These are phyloP conservation scores for Fraxinus greggii DNA, from an alignment of 305 asterid species.

Conservation along the genomic window DNA sequence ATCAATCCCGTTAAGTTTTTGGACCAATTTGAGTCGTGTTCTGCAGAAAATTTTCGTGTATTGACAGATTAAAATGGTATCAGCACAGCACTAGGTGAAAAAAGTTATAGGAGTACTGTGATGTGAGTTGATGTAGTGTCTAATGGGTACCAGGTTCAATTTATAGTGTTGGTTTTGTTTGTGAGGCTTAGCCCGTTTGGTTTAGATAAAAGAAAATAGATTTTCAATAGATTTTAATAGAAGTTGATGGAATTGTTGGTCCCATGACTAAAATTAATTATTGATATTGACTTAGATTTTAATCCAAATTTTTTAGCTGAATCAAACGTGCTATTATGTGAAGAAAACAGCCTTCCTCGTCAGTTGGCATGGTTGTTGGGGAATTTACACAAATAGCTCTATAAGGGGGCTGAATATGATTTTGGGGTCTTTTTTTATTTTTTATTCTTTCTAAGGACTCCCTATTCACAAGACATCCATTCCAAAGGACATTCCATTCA, in stretches of 20 bases:
- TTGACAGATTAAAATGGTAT: not conserved
- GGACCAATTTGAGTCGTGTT: not conserved
- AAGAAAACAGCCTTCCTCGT: not conserved
- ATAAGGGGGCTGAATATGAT: not conserved
- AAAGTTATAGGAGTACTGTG: not conserved
- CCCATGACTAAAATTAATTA: no score
- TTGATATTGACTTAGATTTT: not conserved
- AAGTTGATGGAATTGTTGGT: not conserved
- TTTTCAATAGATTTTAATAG: no score
- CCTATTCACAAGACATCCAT: not conserved
- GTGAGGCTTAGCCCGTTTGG: not conserved
- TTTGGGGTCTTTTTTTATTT: not conserved
- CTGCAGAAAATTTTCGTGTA: not conserved
- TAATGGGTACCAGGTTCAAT: not conserved
- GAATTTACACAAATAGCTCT: not conserved
- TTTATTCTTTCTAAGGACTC: no score
- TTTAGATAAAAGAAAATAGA: not conserved
- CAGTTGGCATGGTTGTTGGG: not conserved
- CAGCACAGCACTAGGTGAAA: not conserved
- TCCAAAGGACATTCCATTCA: not conserved
- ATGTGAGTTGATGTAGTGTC: not conserved
- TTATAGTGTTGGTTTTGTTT: not conserved
- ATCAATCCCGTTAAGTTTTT: not conserved
- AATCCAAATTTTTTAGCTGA: no score
- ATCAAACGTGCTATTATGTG: not conserved